phyloP scores from a whole-genome alignment of 768 basidiomycete genomes.

The Pulveroboletus frians region DNA sequence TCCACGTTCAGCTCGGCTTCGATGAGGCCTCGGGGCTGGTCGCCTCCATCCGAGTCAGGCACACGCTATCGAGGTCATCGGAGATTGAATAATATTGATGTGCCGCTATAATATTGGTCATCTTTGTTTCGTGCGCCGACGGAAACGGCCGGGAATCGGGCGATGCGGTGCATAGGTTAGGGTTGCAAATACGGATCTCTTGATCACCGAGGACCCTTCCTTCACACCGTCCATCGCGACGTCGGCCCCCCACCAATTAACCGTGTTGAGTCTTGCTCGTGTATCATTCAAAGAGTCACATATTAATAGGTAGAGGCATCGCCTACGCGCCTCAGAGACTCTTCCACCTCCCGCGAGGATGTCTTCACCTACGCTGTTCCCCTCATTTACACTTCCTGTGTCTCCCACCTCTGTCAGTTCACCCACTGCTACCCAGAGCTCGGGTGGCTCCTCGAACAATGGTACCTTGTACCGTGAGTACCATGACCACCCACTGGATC shows the following conservation, averaged over 20 bases:
- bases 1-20: too few relatives aligned
- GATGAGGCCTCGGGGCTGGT: too few relatives aligned
- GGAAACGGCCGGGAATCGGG: background rate
- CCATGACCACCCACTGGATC: conserved; percentile 8
- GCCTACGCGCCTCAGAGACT: background rate
- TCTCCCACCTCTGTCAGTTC: background rate
- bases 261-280: too few relatives aligned
- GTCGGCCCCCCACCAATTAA: too few relatives aligned
- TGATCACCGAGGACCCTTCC: background rate
- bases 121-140: conserved; percentile 1
- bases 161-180: background rate
- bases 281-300: background rate
- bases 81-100: too few relatives aligned
- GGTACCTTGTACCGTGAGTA: conserved; percentile 29
- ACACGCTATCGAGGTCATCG: too few relatives aligned
- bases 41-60: too few relatives aligned
- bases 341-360: conserved; percentile 6
- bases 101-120: too few relatives aligned
- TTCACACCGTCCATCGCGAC: too few relatives aligned
- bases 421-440: background rate
- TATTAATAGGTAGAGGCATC: conserved; percentile 17
- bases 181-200: conserved; percentile 1
- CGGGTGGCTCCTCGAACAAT: conserved; percentile 10
- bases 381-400: background rate
- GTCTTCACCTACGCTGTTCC: background rate